A percentile compares a stretch with the other conserved stretches of the same genome.
Conservation (phyloP, 345 rosid species). For the Linum tenue region DNA sequence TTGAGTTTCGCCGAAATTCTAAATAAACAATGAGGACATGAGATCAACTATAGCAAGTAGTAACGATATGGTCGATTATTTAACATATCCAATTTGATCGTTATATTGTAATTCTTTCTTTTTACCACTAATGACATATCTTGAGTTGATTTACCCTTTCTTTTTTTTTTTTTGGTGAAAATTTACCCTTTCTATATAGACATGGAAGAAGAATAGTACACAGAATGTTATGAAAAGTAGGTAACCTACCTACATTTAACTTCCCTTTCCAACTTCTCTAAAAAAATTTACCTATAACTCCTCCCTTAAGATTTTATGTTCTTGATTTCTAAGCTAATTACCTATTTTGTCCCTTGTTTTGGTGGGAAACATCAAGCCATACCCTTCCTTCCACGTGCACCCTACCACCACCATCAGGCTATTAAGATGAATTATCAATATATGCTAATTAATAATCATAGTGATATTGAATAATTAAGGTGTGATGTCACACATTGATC, state of each 20-base stretch:
- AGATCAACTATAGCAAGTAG: too few relatives aligned
- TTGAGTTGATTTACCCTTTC: neutral
- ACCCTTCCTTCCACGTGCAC: neutral
- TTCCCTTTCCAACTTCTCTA: constrained; percentile 17
- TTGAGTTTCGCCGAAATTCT: too few relatives aligned
- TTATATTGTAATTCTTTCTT: too few relatives aligned
- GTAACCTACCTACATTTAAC: constrained; percentile 34
- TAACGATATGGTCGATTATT: too few relatives aligned
- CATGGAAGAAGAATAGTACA: neutral
- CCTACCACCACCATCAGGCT: neutral
- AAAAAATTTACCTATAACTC: neutral
- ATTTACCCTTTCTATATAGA: neutral
- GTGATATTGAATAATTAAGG: neutral
- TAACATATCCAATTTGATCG: too few relatives aligned
- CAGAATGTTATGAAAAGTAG: constrained; percentile 21
- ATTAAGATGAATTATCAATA: too few relatives aligned
- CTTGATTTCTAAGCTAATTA: neutral
- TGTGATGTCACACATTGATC: neutral
- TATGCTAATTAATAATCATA: neutral
- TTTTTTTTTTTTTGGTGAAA: too few relatives aligned
- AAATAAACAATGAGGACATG: too few relatives aligned
- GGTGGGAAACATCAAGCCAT: neutral
- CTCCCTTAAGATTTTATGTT: neutral
- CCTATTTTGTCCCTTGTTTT: constrained; percentile 5
- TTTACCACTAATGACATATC: too few relatives aligned